These are phyloP conservation scores for Silene vulgaris DNA, from an alignment of 179 eudicot species.

Conservation along the genomic window DNA sequence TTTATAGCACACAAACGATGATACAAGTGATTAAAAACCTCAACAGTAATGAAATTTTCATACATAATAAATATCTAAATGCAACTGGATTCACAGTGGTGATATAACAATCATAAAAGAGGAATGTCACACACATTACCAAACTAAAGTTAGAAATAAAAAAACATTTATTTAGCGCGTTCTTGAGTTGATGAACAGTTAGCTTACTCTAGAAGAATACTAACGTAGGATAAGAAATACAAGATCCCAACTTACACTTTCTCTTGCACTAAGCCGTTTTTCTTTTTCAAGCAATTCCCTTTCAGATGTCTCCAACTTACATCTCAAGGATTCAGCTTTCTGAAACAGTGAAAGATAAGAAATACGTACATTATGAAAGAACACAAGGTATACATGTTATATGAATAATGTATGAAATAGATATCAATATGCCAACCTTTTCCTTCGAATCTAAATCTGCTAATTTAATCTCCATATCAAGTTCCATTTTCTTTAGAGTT, in stretches of 20 bases:
- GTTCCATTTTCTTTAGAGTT: constrained; percentile 50
- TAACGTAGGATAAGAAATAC: not conserved
- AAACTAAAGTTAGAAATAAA: not conserved
- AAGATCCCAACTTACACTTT: constrained; percentile 55
- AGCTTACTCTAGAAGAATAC: constrained; percentile 1
- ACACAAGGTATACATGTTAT: not conserved
- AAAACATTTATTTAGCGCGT: not conserved
- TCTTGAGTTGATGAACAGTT: not conserved
- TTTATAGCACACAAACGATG: not conserved
- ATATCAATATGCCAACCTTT: constrained; percentile 39
- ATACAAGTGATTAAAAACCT: not conserved
- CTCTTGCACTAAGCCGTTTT: constrained; percentile 59
- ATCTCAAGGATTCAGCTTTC: constrained; percentile 52
- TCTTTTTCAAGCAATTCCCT: constrained; percentile 49
- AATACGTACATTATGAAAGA: not conserved
- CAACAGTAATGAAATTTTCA: not conserved
- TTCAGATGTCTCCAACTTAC: constrained; percentile 54
- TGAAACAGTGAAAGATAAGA: constrained; percentile 32
- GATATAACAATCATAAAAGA: not conserved
- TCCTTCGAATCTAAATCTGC: constrained; percentile 53
- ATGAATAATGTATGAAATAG: constrained; percentile 1
- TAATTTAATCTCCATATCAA: constrained; percentile 44
- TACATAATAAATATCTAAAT: not conserved
- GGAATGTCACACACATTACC: not conserved
- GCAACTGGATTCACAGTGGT: not conserved